phyloP scores from a whole-genome alignment of 371 early-diverging fungal genomes.

The Cokeromyces recurvatus region DNA sequence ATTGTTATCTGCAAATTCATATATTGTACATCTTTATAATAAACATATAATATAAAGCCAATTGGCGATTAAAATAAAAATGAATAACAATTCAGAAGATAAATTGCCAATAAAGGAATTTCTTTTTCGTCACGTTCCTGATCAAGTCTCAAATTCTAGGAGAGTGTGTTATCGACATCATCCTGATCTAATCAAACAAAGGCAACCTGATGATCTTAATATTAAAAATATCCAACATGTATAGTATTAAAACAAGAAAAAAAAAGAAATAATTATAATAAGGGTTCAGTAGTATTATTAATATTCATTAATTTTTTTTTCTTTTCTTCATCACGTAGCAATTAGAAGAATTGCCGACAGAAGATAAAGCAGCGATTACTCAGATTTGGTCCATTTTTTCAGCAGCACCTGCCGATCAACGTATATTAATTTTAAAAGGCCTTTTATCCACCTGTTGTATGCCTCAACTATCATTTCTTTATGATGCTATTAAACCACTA shows the following conservation, averaged over 20 bases:
- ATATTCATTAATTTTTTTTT: neutral
- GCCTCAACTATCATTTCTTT: conserved; percentile 73
- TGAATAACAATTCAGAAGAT: neutral
- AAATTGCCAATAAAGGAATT: conserved; percentile 29
- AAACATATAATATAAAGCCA: no score
- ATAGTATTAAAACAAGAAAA: no score
- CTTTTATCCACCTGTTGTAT: conserved; percentile 65
- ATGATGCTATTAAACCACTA: conserved; percentile 56
- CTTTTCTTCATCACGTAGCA: conserved; percentile 10
- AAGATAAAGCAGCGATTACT: conserved; percentile 43
- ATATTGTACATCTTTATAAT: no score
- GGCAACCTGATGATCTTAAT: conserved; percentile 22
- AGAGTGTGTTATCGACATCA: conserved; percentile 33
- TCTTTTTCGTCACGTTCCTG: conserved; percentile 37
- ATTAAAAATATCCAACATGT: conserved; percentile 26
- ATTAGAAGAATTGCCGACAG: conserved; percentile 35
- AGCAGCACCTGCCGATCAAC: conserved; percentile 48
- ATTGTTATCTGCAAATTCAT: no score
- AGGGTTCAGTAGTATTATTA: no score
- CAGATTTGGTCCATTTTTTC: conserved; percentile 54
- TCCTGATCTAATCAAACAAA: conserved; percentile 28
- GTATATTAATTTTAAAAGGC: conserved; percentile 59
- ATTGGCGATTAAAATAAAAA: no score
- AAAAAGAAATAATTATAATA: no score
- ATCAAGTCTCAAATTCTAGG: conserved; percentile 31